Conservation (phyloP, 306 rosid species). For the Cucumis melo region DNA sequence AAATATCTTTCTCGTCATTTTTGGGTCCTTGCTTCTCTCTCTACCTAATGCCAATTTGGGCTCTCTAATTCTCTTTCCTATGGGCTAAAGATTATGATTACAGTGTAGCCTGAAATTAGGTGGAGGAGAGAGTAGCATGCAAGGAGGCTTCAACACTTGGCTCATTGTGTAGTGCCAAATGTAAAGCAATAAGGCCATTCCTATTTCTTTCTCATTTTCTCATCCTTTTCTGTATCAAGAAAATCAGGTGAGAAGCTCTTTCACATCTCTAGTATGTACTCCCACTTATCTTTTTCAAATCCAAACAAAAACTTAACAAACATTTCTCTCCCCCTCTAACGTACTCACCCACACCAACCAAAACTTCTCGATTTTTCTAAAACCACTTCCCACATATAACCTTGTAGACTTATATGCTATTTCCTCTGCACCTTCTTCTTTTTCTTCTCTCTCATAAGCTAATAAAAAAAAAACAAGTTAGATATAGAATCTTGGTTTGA, state of each 20-base stretch:
- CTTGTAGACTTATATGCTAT: not conserved
- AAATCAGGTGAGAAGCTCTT: slow-evolving; percentile 9
- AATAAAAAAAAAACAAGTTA: not conserved
- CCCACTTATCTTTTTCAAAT: slow-evolving; percentile 6
- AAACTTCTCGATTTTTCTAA: not conserved
- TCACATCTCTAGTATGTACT: slow-evolving; percentile 4
- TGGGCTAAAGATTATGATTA: not conserved
- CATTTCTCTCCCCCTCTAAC: not conserved
- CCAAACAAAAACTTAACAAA: slow-evolving; percentile 5
- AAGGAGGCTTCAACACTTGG: slow-evolving; percentile 9
- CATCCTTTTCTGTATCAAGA: not conserved
- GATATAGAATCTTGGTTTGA: not conserved
- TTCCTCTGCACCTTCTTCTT: not conserved
- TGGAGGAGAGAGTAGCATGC: slow-evolving; percentile 10
- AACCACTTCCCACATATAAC: not conserved
- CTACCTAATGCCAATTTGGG: not conserved
- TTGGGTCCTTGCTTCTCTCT: not conserved
- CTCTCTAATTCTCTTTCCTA: not conserved
- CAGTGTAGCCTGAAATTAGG: not conserved
- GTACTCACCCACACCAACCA: not conserved
- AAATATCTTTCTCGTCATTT: not conserved
- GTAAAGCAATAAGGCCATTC: not conserved
- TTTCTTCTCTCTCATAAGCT: not conserved
- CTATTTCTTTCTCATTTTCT: not conserved
- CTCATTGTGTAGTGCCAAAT: not conserved